A percentile compares a stretch with the other conserved stretches of the same genome.
phyloP scores from a whole-genome alignment of 192 early-diverging fungal genomes.

The Chytriomyces hyalinus region DNA sequence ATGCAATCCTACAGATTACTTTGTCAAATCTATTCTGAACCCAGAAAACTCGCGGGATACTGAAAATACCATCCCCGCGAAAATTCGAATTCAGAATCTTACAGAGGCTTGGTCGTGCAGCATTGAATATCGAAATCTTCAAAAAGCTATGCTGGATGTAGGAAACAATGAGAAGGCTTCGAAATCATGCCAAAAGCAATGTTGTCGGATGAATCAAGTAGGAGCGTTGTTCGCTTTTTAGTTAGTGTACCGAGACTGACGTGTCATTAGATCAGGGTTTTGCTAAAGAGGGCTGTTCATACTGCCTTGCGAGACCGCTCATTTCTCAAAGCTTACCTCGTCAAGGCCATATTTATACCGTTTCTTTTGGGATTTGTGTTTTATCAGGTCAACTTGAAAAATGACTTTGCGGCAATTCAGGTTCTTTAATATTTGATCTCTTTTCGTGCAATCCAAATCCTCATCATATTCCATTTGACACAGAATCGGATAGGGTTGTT shows the following conservation, averaged over 20 bases:
- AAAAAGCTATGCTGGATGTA: neutral
- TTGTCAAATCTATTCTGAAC: constrained; percentile 61
- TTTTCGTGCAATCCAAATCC: neutral
- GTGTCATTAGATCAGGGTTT: constrained; percentile 42
- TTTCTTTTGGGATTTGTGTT: constrained; percentile 59
- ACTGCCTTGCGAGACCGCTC: constrained; percentile 58
- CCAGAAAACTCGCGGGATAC: constrained; percentile 10
- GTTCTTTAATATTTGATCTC: neutral
- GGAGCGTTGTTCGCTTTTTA: no score
- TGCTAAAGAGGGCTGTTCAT: constrained; percentile 41
- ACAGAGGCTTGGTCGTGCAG: constrained; percentile 43
- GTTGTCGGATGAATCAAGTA: no score
- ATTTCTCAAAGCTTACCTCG: constrained; percentile 47
- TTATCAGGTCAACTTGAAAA: constrained; percentile 48
- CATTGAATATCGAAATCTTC: constrained; percentile 29
- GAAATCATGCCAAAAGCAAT: no score
- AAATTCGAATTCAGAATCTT: constrained; percentile 31
- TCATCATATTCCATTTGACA: neutral
- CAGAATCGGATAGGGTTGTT: constrained; percentile 55
- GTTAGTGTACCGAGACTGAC: neutral
- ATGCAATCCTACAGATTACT: constrained; percentile 61
- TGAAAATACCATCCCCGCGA: constrained; percentile 3
- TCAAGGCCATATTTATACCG: constrained; percentile 49
- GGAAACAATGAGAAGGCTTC: neutral
- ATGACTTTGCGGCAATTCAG: constrained; percentile 47